Percentiles rank a stretch among this genome's conserved stretches.
phyloP scores from a whole-genome alignment of 2,329 filamentous ascomycete genomes.

The Trichoderma atroviride region DNA sequence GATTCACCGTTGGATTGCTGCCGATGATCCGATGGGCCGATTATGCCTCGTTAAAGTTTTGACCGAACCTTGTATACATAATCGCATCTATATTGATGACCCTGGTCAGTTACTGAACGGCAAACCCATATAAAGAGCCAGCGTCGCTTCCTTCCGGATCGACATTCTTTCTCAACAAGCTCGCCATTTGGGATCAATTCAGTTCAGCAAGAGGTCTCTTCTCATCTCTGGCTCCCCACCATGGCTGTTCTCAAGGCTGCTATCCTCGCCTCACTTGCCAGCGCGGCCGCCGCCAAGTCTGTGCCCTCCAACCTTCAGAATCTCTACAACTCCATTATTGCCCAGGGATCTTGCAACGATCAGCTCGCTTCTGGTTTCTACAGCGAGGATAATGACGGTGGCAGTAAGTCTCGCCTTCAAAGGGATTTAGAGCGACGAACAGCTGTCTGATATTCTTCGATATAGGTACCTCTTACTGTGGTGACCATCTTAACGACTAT shows the following conservation, averaged over 20 bases:
- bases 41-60: neutral
- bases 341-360: constrained; percentile 43
- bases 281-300: constrained; percentile 36
- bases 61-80: neutral
- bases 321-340: constrained; percentile 47
- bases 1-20: neutral
- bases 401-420: constrained; percentile 35
- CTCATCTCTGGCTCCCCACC: neutral
- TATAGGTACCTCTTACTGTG: constrained; percentile 49
- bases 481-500: constrained; percentile 45
- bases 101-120: neutral
- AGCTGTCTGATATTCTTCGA: neutral
- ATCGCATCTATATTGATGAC: neutral
- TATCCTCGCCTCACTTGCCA: constrained; percentile 33
- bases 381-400: constrained; percentile 42
- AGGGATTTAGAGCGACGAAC: neutral
- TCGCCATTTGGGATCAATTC: neutral
- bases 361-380: constrained; percentile 46
- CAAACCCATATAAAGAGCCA: neutral
- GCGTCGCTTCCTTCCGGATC: neutral
- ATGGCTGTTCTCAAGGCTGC: constrained; percentile 26
- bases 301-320: constrained; percentile 46
- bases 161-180: neutral
- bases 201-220: neutral
- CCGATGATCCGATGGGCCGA: constrained; percentile 2